Percentiles rank a stretch among this genome's conserved stretches.
phyloP scores from a whole-genome alignment of 2,329 filamentous ascomycete species.

The Thelonectria blattea region DNA sequence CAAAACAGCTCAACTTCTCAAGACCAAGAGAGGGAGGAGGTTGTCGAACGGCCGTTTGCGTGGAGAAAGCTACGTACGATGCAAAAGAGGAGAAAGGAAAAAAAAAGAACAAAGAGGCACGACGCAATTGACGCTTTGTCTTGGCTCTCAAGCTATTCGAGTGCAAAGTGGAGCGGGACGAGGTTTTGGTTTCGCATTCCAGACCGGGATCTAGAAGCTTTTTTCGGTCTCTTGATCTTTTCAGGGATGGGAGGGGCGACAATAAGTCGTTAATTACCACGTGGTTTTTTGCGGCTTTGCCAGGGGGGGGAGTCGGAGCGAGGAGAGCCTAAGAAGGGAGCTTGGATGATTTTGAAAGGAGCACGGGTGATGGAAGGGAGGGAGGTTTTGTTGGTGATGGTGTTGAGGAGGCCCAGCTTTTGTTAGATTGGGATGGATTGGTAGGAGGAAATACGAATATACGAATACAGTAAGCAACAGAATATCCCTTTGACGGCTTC shows the following conservation, averaged over 20 bases:
- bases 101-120: not conserved
- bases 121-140: constrained; percentile 5
- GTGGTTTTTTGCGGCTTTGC: not conserved
- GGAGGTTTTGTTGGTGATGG: not conserved
- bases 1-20: not conserved
- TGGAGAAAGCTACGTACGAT: not conserved
- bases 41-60: not conserved
- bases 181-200: constrained; percentile 11
- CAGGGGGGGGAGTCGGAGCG: too few species aligned
- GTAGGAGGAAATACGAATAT: too few species aligned
- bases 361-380: not conserved
- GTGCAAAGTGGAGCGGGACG: constrained; percentile 14
- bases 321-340: not conserved
- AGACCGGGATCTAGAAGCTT: constrained; percentile 10
- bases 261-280: not conserved
- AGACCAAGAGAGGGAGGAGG: not conserved
- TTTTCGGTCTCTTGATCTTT: not conserved
- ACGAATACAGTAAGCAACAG: too few species aligned
- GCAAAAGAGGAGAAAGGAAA: not conserved
- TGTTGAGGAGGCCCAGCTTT: not conserved
- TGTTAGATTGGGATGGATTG: not conserved
- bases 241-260: constrained; percentile 13
- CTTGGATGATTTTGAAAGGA: not conserved
- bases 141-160: constrained; percentile 12
- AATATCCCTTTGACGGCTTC: too few species aligned